Conservation (phyloP, 345 rosid species). For the Populus alba region DNA sequence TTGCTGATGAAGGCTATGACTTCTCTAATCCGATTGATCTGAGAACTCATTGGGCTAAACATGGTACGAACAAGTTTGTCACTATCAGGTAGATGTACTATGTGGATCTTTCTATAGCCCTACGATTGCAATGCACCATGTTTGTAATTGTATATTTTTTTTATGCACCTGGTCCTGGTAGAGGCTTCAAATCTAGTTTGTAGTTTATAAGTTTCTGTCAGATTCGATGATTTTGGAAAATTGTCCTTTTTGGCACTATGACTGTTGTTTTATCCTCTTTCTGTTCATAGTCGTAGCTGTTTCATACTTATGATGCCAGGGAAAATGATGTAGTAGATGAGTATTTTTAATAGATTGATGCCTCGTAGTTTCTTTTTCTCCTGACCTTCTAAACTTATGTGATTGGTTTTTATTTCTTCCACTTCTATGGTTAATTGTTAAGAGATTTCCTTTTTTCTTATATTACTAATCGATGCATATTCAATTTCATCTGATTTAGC, state of each 20-base stretch:
- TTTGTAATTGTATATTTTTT: not conserved
- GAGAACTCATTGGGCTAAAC: slow-evolving; percentile 95
- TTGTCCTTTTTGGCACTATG: not conserved
- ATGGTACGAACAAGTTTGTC: slow-evolving; percentile 96
- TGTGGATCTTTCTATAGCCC: not conserved
- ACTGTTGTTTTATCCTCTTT: not conserved
- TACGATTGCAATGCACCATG: not conserved
- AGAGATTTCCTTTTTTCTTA: not conserved
- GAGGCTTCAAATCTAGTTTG: not conserved
- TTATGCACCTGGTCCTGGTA: not conserved
- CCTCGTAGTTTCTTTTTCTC: not conserved
- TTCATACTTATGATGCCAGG: not conserved
- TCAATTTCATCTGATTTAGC: not conserved
- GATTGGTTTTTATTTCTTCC: not conserved
- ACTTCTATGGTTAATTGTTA: not conserved
- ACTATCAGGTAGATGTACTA: slow-evolving; percentile 74
- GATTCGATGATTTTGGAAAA: not conserved
- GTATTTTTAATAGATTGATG: not conserved
- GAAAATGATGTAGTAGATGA: not conserved
- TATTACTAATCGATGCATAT: not conserved
- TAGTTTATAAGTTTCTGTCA: not conserved
- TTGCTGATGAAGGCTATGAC: slow-evolving; percentile 84
- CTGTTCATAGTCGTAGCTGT: not conserved
- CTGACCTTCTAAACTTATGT: no score
- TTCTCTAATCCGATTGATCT: slow-evolving; percentile 76